Evolutionary conservation across 805 yeast genomes (phyloP).

Genomic region (Candida stauntonica): DNA sequence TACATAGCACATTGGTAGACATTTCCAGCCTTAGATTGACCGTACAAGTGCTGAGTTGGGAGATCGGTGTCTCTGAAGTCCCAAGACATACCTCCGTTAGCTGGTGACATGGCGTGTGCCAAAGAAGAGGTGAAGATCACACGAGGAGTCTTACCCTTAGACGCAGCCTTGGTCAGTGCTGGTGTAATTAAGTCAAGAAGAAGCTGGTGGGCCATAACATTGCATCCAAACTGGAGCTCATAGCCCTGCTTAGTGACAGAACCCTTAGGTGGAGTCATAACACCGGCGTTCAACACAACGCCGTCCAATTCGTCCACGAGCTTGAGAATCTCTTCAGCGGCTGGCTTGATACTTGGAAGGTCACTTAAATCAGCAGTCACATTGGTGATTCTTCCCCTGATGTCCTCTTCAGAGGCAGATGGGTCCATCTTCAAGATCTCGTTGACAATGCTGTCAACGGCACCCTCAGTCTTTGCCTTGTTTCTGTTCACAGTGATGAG

Average conservation of each 20-base stretch:
- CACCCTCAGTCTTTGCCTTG: constrained; percentile 29
- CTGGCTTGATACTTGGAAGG: constrained; percentile 37
- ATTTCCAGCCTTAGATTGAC: constrained; percentile 41
- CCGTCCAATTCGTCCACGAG: constrained; percentile 29
- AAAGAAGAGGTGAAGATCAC: constrained; percentile 43
- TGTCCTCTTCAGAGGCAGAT: background rate
- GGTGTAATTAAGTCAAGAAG: constrained; percentile 38
- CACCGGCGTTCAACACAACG: constrained; percentile 42
- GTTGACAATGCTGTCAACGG: constrained; percentile 27
- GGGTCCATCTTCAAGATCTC: constrained; percentile 18
- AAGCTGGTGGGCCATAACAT: constrained; percentile 41
- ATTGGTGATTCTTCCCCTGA: constrained; percentile 21
- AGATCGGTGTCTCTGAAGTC: constrained; percentile 25
- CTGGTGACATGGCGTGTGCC: constrained; percentile 31
- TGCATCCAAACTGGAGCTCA: constrained; percentile 44
- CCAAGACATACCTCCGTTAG: constrained; percentile 32
- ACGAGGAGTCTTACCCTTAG: constrained; percentile 30
- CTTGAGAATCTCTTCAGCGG: constrained; percentile 27
- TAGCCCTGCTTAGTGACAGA: constrained; percentile 39
- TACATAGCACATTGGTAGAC: constrained; percentile 35
- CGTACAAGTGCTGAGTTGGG: constrained; percentile 21
- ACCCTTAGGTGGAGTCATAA: constrained; percentile 37
- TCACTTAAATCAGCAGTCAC: constrained; percentile 36
- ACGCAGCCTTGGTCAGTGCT: constrained; percentile 32
- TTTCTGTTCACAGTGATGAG: constrained; percentile 36